Evolutionary conservation across 106 monocot species (phyloP).

Genomic region (Chionographis japonica): DNA sequence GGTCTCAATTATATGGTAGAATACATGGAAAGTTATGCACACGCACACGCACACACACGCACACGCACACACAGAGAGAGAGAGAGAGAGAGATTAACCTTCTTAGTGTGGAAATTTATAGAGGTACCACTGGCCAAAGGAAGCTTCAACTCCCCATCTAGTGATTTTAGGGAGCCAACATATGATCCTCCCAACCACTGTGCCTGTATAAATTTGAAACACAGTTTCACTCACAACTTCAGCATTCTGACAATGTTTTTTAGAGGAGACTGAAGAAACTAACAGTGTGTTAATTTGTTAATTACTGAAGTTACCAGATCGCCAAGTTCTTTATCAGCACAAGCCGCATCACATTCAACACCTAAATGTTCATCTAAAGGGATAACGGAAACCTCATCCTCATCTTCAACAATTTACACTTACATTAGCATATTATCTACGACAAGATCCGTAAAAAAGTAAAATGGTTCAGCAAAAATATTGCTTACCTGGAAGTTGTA

Average conservation of each 20-base stretch:
- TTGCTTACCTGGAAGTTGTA: constrained; percentile 53
- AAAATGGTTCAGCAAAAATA: background rate
- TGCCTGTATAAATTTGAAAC: constrained; percentile 41
- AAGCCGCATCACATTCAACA: constrained; percentile 37
- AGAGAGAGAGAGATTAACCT: constrained; percentile 35
- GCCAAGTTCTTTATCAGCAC: constrained; percentile 51
- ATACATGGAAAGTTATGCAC: too few species aligned
- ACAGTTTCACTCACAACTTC: constrained; percentile 3
- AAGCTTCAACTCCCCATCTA: constrained; percentile 46
- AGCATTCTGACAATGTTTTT: background rate
- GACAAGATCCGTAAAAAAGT: background rate
- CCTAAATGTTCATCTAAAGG: constrained; percentile 48
- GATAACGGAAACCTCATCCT: constrained; percentile 54
- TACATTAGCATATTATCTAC: background rate
- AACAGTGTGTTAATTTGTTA: background rate
- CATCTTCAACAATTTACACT: constrained; percentile 26
- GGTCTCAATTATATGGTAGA: too few species aligned
- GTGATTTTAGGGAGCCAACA: constrained; percentile 31
- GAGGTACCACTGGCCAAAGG: constrained; percentile 48
- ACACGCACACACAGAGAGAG: background rate
- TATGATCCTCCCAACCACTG: constrained; percentile 55
- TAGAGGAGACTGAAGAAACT: background rate
- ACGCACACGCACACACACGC: too few species aligned
- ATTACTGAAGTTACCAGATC: constrained; percentile 53
- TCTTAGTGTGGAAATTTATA: constrained; percentile 44